Evolutionary conservation across 2,329 filamentous ascomycete species (phyloP).

Genomic region (Pseudogymnoascus sp.): DNA sequence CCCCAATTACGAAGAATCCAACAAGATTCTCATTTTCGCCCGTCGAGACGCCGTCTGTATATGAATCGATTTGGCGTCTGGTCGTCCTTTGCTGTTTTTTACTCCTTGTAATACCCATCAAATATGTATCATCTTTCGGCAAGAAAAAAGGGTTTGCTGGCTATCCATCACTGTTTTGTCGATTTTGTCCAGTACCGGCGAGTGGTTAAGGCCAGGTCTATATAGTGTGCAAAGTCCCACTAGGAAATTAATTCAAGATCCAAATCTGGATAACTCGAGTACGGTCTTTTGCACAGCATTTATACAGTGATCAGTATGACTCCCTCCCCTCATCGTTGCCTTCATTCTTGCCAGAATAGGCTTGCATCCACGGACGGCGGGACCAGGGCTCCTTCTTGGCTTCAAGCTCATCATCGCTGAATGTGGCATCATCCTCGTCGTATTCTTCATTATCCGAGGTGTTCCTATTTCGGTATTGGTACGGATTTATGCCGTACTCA

Average conservation of each 20-base stretch:
- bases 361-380: conserved; percentile 12
- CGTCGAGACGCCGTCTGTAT: background rate
- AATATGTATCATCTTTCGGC: background rate
- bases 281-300: background rate
- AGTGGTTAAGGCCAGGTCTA: background rate
- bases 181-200: background rate
- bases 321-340: conserved; percentile 4
- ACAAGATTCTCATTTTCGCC: background rate
- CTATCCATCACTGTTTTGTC: background rate
- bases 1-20: background rate
- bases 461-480: conserved; percentile 40
- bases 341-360: background rate
- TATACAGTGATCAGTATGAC: background rate
- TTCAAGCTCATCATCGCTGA: conserved; percentile 22
- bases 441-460: conserved; percentile 26
- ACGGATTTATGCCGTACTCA: conserved; percentile 49
- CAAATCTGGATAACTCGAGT: background rate
- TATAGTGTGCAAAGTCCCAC: background rate
- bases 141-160: background rate
- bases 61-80: background rate
- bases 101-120: background rate
- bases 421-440: conserved; percentile 15
- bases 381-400: conserved; percentile 23
- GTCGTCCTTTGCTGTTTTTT: background rate
- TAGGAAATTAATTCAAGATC: background rate